A percentile compares a stretch with the other conserved stretches of the same genome.
Evolutionary conservation across 176 grass and related monocot genomes (phyloP).

Genomic region (Musa itinerans): DNA sequence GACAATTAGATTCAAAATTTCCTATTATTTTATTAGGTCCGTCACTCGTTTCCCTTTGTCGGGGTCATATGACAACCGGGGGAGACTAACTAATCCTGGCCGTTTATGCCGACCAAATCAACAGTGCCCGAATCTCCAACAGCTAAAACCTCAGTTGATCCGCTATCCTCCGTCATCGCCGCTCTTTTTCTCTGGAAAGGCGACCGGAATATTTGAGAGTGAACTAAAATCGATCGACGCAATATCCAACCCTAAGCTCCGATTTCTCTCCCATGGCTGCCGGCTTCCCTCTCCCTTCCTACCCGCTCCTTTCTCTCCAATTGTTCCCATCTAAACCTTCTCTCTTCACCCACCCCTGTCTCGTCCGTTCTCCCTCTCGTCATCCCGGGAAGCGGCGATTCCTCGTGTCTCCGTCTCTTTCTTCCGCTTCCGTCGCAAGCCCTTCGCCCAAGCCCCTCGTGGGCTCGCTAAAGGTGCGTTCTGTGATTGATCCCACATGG

Average conservation of each 20-base stretch:
- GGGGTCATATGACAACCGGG: too few species aligned
- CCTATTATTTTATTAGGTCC: too few species aligned
- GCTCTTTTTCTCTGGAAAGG: background rate
- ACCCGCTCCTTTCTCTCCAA: background rate
- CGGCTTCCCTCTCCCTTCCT: background rate
- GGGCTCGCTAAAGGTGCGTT: background rate
- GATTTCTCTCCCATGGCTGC: background rate
- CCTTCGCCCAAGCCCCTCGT: background rate
- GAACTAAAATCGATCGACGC: background rate
- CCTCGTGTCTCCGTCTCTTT: background rate
- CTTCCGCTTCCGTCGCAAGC: background rate
- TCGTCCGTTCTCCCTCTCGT: background rate
- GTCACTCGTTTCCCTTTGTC: too few species aligned
- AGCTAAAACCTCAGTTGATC: background rate
- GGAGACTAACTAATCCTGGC: too few species aligned
- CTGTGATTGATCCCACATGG: background rate
- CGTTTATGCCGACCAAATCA: background rate
- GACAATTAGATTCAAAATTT: too few species aligned
- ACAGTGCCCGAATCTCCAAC: background rate
- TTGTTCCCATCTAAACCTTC: background rate
- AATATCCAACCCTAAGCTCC: background rate
- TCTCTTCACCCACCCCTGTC: background rate
- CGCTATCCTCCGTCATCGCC: background rate
- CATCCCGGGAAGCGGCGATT: background rate
- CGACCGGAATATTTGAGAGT: too few species aligned